Evolutionary conservation across 2,329 filamentous ascomycete genomes (phyloP).

Genomic region (Epichloe brachyelytri): DNA sequence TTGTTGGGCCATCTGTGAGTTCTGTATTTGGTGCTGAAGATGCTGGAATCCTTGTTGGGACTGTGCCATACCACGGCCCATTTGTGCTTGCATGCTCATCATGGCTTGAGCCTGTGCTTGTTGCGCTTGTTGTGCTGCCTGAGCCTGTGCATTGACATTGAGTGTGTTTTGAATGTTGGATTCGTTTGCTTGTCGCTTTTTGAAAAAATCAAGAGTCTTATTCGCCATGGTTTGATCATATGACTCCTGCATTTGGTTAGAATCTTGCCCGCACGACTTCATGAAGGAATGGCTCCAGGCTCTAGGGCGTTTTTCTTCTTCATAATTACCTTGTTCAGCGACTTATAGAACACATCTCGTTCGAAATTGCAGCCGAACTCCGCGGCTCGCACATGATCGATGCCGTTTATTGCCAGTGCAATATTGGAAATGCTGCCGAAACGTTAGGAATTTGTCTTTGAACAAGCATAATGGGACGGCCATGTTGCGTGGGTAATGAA

Average conservation of each 20-base stretch:
- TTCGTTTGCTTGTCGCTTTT: slow-evolving; percentile 37
- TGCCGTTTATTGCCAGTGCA: slow-evolving; percentile 29
- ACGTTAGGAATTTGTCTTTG: slow-evolving; percentile 3
- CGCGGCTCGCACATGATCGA: slow-evolving; percentile 29
- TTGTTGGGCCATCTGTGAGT: slow-evolving; percentile 34
- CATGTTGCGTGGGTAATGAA: not conserved
- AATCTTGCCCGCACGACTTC: not conserved
- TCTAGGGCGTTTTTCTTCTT: not conserved
- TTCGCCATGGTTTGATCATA: slow-evolving; percentile 36
- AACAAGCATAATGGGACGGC: not conserved
- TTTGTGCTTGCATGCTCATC: slow-evolving; percentile 40
- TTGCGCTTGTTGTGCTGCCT: slow-evolving; percentile 17
- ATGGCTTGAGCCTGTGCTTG: slow-evolving; percentile 30
- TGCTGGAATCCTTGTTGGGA: slow-evolving; percentile 42
- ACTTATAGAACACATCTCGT: slow-evolving; percentile 31
- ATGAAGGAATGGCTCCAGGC: not conserved
- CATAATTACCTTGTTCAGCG: slow-evolving; percentile 31
- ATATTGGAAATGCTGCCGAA: slow-evolving; percentile 36
- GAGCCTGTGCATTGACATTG: slow-evolving; percentile 29
- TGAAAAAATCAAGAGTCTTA: slow-evolving; percentile 36
- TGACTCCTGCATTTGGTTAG: slow-evolving; percentile 23
- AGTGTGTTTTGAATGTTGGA: slow-evolving; percentile 36
- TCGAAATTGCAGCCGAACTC: slow-evolving; percentile 33
- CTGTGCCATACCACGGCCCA: slow-evolving; percentile 38
- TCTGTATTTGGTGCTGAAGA: slow-evolving; percentile 46